These are phyloP conservation scores for Laguncularia racemosa DNA, from an alignment of 345 rosid genomes.

Conservation along the genomic window DNA sequence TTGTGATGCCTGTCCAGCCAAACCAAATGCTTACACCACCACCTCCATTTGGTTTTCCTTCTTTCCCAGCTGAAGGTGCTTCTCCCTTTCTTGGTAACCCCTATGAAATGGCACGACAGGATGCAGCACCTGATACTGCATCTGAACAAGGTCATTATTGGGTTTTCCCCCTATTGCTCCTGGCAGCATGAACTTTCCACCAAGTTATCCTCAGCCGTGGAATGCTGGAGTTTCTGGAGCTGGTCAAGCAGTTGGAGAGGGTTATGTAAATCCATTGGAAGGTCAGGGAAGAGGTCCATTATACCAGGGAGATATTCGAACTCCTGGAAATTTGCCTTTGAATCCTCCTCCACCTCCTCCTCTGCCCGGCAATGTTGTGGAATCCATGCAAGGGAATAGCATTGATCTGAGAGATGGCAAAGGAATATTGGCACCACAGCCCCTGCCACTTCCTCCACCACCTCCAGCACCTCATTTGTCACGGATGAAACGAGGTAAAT, in stretches of 20 bases:
- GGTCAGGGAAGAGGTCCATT: constrained; percentile 32
- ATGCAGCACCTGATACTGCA: constrained; percentile 46
- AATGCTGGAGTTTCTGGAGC: constrained; percentile 38
- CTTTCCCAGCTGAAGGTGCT: constrained; percentile 59
- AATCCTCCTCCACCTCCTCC: constrained; percentile 32
- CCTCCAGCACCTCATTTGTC: constrained; percentile 28
- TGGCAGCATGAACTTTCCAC: constrained; percentile 38
- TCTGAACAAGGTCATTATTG: constrained; percentile 66
- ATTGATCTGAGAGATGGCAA: constrained; percentile 42
- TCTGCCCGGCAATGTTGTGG: constrained; percentile 30
- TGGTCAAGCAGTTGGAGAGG: constrained; percentile 35
- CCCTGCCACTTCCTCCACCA: constrained; percentile 36
- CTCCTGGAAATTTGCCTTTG: constrained; percentile 29
- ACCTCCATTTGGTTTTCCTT: constrained; percentile 45
- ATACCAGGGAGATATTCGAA: constrained; percentile 54
- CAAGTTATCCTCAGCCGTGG: constrained; percentile 65
- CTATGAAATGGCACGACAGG: constrained; percentile 43
- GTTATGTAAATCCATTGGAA: constrained; percentile 29
- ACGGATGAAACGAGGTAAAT: constrained; percentile 46
- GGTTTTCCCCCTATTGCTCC: constrained; percentile 62
- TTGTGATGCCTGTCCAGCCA: constrained; percentile 54
- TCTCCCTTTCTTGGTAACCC: constrained; percentile 56
- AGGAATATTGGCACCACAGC: constrained; percentile 42
- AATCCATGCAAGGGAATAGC: constrained; percentile 28
- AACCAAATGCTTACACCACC: constrained; percentile 39